Base-by-base conservation (phyloP, 257 asterid species). In the Gardenia jasminoides region DNA sequence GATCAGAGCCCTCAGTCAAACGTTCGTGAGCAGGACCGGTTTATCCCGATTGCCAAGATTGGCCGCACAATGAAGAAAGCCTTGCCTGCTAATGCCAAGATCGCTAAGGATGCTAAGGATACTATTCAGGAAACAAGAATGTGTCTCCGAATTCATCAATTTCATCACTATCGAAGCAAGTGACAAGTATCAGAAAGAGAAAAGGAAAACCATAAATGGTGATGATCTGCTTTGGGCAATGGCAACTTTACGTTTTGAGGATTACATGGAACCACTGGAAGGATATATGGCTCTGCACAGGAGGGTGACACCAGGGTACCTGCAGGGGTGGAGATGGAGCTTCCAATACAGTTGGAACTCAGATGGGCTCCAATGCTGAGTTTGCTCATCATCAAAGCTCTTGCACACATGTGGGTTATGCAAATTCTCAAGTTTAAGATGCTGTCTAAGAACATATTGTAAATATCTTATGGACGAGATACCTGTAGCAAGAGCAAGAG, bases 21-120 rank as follows among this genome's bases (percentile, higher is more conserved):
- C 80, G 84, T 87, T 50, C 88, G 94, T 13, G 96, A 91, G 75
- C 96, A 88, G 82, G 96, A 91, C 83, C 89, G 94, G 22, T 88
- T 84, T 74, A 89, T 91, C 9, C 96, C 96, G 43, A 88, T 91
- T 52, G 96, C 96, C 46, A 91, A 91, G 78, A 88, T 91, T 1
- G 91, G 94, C 4, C 90, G 96, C 16, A 91, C 89, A 80, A 91
- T 91, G 96, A 91, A 91, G 85, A 91, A 89, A 71, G 96, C 91
- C 24, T 80, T 91, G 84, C 96, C 96, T 52, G 77, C 92, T 13
- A 91, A 91, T 44, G 96, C 91, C 16, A 91, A 89, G 85, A 91
- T 91, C 76, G 91, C 91, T 13, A 89, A 88, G 87, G 96, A 91
- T n/a, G 89, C 96, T 4, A 91, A 91, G 85, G 96, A 91, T 74